Evolutionary conservation across 1,284 basidiomycete species (phyloP).

Genomic region (Wolfiporia cocos): DNA sequence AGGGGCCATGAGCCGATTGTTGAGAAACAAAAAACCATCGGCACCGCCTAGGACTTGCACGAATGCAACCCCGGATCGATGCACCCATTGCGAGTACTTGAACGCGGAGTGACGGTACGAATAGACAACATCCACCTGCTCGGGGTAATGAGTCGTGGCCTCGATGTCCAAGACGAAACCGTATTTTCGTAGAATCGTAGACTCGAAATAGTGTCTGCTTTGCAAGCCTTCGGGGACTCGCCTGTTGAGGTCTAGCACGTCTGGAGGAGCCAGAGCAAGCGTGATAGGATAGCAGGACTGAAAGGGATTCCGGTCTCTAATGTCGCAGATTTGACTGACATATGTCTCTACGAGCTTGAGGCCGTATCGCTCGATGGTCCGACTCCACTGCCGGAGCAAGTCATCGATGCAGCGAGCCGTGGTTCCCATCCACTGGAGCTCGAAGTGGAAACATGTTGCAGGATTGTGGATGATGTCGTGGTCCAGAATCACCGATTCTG

Average conservation of each 20-base stretch:
- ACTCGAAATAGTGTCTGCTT: conserved; percentile 73
- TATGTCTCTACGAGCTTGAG: conserved; percentile 91
- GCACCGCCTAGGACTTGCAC: conserved; percentile 78
- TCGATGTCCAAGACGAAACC: conserved; percentile 88
- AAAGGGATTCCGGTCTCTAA: conserved; percentile 78
- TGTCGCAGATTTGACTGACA: conserved; percentile 82
- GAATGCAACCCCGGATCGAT: conserved; percentile 82
- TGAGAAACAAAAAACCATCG: conserved; percentile 81
- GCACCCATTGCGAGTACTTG: conserved; percentile 84
- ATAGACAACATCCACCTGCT: conserved; percentile 80
- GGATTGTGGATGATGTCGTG: conserved; percentile 93
- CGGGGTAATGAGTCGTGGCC: conserved; percentile 69
- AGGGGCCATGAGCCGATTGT: conserved; percentile 75
- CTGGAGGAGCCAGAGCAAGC: conserved; percentile 68
- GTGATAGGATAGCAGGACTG: conserved; percentile 83
- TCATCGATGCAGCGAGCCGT: conserved; percentile 96
- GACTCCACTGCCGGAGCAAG: conserved; percentile 78
- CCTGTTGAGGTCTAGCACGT: conserved; percentile 62
- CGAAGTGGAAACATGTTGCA: conserved; percentile 88
- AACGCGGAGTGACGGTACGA: conserved; percentile 79
- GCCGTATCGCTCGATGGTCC: conserved; percentile 86
- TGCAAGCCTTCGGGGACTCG: conserved; percentile 63
- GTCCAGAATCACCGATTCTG: conserved; percentile 84
- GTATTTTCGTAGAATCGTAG: conserved; percentile 69
- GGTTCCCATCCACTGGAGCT: conserved; percentile 96